Conservation (phyloP, 2,329 filamentous ascomycete genomes). For the Fusarium sp. region DNA sequence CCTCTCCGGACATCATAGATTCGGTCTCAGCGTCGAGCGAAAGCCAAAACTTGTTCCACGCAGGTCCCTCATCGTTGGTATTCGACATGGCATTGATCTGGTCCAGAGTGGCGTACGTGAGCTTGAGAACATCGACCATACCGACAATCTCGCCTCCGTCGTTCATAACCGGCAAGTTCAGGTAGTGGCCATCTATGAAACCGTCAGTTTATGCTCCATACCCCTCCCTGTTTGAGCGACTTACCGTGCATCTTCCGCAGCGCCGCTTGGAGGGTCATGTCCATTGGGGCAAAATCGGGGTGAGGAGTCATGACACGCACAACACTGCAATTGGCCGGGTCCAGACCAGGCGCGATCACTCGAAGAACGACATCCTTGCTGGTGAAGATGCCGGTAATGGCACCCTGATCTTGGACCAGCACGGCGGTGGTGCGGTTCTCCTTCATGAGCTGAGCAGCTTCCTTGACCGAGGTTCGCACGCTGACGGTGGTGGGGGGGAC, state of each 20-base stretch:
- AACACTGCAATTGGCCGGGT: conserved; percentile 95
- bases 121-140: conserved; percentile 98
- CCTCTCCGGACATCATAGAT: conserved; percentile 94
- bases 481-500: conserved; percentile 94
- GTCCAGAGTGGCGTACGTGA: conserved; percentile 97
- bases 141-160: conserved; percentile 96
- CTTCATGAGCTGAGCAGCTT: conserved; percentile 96
- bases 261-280: conserved; percentile 99
- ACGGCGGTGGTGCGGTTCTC: conserved; percentile 98
- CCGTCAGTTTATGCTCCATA: conserved; percentile 19
- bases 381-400: conserved; percentile 98
- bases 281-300: conserved; percentile 97
- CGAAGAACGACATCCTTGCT: conserved; percentile 99
- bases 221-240: conserved; percentile 47
- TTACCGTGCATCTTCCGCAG: conserved; percentile 98
- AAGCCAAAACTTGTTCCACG: conserved; percentile 99
- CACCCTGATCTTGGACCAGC: conserved; percentile 94
- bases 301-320: conserved; percentile 99
- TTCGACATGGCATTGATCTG: conserved; percentile 97
- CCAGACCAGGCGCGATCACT: conserved; percentile 95
- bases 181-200: conserved; percentile 90
- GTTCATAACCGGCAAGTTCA: conserved; percentile 99
- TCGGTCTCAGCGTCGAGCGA: conserved; percentile 95
- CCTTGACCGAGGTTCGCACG: conserved; percentile 94
- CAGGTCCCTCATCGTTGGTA: conserved; percentile 90